A percentile compares a stretch with the other conserved stretches of the same genome.
These are phyloP conservation scores for Porphyrellus cyaneotinctus DNA, from an alignment of 768 basidiomycete genomes.

Conservation along the genomic window DNA sequence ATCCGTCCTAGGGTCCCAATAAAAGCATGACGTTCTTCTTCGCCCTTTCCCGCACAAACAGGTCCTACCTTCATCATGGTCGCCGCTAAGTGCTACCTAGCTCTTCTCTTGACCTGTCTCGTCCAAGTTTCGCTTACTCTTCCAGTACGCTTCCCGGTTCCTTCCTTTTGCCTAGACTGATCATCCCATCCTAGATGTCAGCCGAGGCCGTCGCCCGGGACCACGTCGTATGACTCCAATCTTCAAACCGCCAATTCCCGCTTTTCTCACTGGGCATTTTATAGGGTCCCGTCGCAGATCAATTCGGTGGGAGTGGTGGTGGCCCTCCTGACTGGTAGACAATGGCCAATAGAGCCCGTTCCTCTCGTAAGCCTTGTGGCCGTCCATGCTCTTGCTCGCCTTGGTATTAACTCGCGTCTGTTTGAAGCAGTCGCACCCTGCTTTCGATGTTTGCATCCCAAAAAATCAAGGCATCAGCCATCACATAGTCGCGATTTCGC, in stretches of 20 bases:
- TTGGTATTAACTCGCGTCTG: conserved; percentile 6
- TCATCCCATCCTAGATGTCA: conserved; percentile 5
- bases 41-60: conserved; percentile 1
- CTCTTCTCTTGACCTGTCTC: conserved; percentile 20
- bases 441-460: background rate
- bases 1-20: conserved; percentile 14
- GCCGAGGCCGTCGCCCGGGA: conserved; percentile 5
- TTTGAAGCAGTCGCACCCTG: conserved; percentile 1
- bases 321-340: conserved; percentile 28
- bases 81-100: conserved; percentile 16
- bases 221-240: conserved; percentile 7
- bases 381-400: background rate
- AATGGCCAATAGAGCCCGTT: background rate
- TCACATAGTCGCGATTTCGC: conserved; percentile 7
- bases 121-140: conserved; percentile 20
- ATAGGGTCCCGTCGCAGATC: conserved; percentile 19
- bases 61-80: conserved; percentile 16
- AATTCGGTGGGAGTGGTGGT: conserved; percentile 17
- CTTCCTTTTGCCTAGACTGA: background rate
- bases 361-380: conserved; percentile 11
- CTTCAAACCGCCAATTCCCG: background rate
- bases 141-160: conserved; percentile 14
- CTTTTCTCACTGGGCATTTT: conserved; percentile 2
- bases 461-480: conserved; percentile 10
- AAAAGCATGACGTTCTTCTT: conserved; percentile 18